Base-by-base conservation (phyloP, 257 asterid genomes). In the Solanum arcanum region DNA sequence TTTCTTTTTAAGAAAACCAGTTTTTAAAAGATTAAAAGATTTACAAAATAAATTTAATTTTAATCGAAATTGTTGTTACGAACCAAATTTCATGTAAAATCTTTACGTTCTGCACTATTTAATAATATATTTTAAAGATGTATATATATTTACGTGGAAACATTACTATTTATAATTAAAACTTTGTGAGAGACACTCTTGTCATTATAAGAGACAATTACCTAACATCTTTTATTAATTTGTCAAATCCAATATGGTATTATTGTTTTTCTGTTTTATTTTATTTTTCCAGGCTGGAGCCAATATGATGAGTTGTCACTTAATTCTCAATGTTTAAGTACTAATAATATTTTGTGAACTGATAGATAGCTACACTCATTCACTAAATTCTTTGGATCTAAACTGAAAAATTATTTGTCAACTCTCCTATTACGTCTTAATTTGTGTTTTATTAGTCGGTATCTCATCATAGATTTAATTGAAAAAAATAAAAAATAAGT, bases 271-370 rank as follows among this genome's bases (percentile, higher is more conserved):
- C 46, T 72, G 46, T 18, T 72, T 33, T 72, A 72, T 72, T 72
- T 70, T 62, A 37, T 37, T 68, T 73, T 73, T 70, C 81, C 49
- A 73, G 81, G 81, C 81, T 73, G 49, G 49, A 73, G 18, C 31
- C 49, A 73, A 73, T 73, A 35, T 73, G 27, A 73, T 73, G 81
- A 73, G 29, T 49, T 73, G 81, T 73, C 81, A 73, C 81, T 73
- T 73, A 37, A 73, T 73, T 73, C 81, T 73, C 27, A 73, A 73
- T 73, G 47, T 0, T 0, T 20, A 35, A 33, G 46, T 73, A 20
- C 39, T 7, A 69, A 14, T 29, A 70, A 73, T 35, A 37, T 73
- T 73, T 73, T 73, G 47, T 73, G 29, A 73, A 35, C 37, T 73
- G 47, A 20, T 72, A 35, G 47, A 72, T 37, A 31, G 44, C 42